phyloP scores from a whole-genome alignment of 176 grass and related monocot genomes.

The Triticum urartu region DNA sequence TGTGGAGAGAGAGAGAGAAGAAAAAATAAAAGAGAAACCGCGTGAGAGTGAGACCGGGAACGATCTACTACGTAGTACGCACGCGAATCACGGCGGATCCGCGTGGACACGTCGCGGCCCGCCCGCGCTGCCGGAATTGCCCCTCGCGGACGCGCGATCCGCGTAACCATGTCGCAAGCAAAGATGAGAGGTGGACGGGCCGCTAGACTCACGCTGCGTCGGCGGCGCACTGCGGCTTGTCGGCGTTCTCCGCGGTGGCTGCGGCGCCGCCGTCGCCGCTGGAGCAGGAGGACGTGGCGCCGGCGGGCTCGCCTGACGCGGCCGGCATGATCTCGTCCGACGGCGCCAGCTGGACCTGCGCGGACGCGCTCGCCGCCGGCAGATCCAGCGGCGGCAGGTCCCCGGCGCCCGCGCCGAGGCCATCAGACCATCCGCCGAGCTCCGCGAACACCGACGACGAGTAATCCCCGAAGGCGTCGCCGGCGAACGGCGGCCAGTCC shows the following conservation, averaged over 20 bases:
- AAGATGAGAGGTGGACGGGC: not conserved
- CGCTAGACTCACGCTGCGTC: constrained; percentile 68
- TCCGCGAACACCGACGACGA: constrained; percentile 55
- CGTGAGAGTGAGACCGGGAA: constrained; percentile 47
- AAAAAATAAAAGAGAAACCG: constrained; percentile 18
- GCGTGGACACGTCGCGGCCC: not conserved
- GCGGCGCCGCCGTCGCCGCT: constrained; percentile 40
- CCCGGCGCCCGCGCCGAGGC: constrained; percentile 19
- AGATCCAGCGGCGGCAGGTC: constrained; percentile 55
- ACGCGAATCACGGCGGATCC: constrained; percentile 56
- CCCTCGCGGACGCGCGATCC: constrained; percentile 40
- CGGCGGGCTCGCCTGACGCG: not conserved
- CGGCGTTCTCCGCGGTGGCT: constrained; percentile 23
- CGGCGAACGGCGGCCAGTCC: constrained; percentile 51
- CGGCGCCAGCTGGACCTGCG: not conserved
- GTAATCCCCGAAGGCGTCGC: constrained; percentile 40
- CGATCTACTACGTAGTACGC: constrained; percentile 26
- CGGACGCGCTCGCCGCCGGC: not conserved
- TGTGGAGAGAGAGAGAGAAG: not conserved
- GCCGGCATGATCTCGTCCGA: not conserved
- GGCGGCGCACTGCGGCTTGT: constrained; percentile 31
- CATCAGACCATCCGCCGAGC: constrained; percentile 26
- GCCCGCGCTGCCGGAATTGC: constrained; percentile 32
- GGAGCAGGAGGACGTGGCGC: constrained; percentile 54
- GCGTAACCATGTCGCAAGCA: constrained; percentile 40